A percentile compares a stretch with the other conserved stretches of the same genome.
These are phyloP conservation scores for Tuber calosporum DNA, from an alignment of 495 filamentous ascomycete genomes.

Conservation along the genomic window DNA sequence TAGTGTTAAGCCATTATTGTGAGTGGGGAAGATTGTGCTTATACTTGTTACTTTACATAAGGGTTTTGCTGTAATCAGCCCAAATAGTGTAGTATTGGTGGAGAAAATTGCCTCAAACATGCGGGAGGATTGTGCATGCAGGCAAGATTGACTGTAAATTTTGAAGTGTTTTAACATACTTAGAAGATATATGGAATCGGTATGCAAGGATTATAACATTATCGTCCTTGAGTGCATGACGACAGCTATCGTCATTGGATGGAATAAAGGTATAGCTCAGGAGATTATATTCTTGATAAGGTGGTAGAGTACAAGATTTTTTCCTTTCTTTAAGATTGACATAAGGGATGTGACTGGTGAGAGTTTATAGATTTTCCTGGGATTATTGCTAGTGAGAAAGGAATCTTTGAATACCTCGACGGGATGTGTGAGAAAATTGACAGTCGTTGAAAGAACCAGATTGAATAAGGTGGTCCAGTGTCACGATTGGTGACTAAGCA, in stretches of 20 bases:
- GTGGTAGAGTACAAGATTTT: too few species aligned
- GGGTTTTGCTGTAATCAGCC: background rate
- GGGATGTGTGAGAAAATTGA: background rate
- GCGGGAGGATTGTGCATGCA: too few species aligned
- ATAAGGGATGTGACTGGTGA: background rate
- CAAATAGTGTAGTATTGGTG: background rate
- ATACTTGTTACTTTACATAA: background rate
- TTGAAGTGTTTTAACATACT: too few species aligned
- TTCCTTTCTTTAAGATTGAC: background rate
- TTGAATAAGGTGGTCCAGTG: background rate
- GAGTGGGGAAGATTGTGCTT: background rate
- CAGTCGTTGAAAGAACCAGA: background rate
- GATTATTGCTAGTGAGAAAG: accelerated
- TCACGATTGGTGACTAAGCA: too few species aligned
- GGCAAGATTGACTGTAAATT: too few species aligned
- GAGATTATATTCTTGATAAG: too few species aligned
- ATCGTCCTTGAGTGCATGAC: too few species aligned
- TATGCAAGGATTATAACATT: too few species aligned
- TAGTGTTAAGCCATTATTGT: background rate
- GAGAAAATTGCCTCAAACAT: background rate
- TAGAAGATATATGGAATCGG: too few species aligned
- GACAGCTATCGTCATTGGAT: too few species aligned
- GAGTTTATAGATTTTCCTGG: background rate
- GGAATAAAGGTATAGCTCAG: too few species aligned
- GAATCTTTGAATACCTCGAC: background rate